phyloP scores from a whole-genome alignment of 768 basidiomycete species.

The Serpula lacrymans region DNA sequence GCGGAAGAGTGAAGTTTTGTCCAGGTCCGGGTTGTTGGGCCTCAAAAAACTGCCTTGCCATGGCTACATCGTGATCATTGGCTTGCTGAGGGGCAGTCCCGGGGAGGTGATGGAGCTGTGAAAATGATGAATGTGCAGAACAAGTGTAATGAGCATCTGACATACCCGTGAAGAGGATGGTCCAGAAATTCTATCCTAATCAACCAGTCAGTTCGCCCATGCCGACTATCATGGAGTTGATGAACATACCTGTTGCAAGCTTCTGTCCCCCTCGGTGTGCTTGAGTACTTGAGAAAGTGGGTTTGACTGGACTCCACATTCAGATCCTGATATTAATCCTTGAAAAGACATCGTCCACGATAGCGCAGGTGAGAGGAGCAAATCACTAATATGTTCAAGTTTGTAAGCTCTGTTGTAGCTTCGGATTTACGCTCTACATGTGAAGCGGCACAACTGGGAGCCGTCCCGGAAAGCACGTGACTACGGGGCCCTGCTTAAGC shows the following conservation, averaged over 20 bases:
- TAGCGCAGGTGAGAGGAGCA: no score
- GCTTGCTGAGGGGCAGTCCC: conserved; percentile 46
- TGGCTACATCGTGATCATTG: conserved; percentile 63
- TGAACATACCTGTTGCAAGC: conserved; percentile 72
- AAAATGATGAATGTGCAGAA: neutral
- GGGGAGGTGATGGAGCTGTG: conserved; percentile 75
- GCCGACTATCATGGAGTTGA: conserved; percentile 1
- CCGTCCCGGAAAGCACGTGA: no score
- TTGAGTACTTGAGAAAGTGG: conserved; percentile 88
- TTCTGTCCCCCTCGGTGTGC: conserved; percentile 84
- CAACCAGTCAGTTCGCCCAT: neutral
- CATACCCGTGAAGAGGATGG: conserved; percentile 69
- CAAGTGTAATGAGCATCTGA: conserved; percentile 1
- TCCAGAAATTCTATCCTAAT: conserved; percentile 70
- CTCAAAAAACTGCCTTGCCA: conserved; percentile 81
- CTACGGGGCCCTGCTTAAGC: no score
- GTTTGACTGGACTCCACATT: conserved; percentile 82
- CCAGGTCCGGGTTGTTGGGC: conserved; percentile 30
- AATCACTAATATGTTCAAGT: neutral
- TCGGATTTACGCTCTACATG: no score
- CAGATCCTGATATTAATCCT: conserved; percentile 81
- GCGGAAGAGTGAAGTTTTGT: conserved; percentile 33
- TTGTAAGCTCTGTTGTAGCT: no score
- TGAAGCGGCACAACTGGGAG: no score
- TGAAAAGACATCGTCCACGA: conserved; percentile 76